phyloP scores from a whole-genome alignment of 768 basidiomycete species.

The Boletus barrowsii region DNA sequence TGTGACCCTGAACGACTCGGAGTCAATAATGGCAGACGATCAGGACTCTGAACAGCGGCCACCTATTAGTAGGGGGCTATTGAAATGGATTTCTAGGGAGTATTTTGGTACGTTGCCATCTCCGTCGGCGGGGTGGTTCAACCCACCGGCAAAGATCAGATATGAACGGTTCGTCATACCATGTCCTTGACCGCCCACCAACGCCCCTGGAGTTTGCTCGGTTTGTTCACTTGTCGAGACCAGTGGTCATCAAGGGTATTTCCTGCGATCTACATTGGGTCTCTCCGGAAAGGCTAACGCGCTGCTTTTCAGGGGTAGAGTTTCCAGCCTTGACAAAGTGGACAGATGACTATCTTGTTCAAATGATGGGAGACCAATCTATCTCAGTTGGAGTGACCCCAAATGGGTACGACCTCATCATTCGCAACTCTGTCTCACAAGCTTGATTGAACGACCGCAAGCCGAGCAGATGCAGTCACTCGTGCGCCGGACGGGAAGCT shows the following conservation, averaged over 20 bases:
- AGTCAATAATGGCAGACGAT: conserved; percentile 12
- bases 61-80: conserved; percentile 11
- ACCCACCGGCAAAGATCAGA: conserved; percentile 35
- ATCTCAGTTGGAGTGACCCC: conserved; percentile 83
- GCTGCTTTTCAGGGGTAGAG: conserved; percentile 40
- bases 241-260: conserved; percentile 69
- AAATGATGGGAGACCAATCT: conserved; percentile 47
- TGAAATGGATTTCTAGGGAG: conserved; percentile 38
- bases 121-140: background rate
- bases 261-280: background rate
- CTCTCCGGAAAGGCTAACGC: background rate
- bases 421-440: background rate
- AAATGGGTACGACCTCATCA: conserved; percentile 56
- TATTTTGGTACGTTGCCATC: conserved; percentile 28
- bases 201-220: conserved; percentile 67
- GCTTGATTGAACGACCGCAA: conserved; percentile 29
- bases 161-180: conserved; percentile 54
- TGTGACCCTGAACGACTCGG: no score
- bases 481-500: conserved; percentile 46
- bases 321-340: conserved; percentile 53
- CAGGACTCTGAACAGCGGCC: conserved; percentile 14
- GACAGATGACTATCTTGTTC: conserved; percentile 60
- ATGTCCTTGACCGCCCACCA: conserved; percentile 53
- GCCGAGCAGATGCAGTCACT: conserved; percentile 75
- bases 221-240: conserved; percentile 65